Evolutionary conservation across 257 asterid genomes (phyloP).

Genomic region (Solanum peruvianum): DNA sequence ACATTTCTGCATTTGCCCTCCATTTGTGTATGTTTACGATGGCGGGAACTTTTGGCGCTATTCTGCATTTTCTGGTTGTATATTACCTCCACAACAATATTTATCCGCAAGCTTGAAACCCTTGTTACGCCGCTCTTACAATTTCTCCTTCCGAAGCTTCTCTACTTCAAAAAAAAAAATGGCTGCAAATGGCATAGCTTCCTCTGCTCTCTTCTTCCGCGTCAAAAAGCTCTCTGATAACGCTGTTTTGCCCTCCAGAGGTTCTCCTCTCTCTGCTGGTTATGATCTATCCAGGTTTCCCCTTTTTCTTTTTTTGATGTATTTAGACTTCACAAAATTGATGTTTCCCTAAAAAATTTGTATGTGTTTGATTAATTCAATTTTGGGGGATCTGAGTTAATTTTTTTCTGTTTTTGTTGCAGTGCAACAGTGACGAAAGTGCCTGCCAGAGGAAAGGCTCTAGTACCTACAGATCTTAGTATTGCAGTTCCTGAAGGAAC

Average conservation of each 20-base stretch:
- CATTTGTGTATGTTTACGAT: not conserved
- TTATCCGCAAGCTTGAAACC: not conserved
- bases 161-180: not conserved
- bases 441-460: constrained; percentile 72
- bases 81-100: not conserved
- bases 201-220: constrained; percentile 10
- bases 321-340: not conserved
- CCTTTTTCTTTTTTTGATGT: not conserved
- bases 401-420: not conserved
- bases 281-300: constrained; percentile 31
- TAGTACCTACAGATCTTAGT: constrained; percentile 76
- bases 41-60: constrained; percentile 52
- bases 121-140: not conserved
- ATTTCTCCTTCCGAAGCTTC: not conserved
- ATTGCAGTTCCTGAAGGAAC: constrained; percentile 75
- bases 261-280: constrained; percentile 28
- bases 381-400: not conserved
- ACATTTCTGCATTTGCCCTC: too few relatives aligned
- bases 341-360: not conserved
- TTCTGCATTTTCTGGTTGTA: not conserved
- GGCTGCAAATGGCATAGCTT: not conserved
- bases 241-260: constrained; percentile 26
- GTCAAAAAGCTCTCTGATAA: constrained; percentile 34
- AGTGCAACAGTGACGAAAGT: constrained; percentile 59
- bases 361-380: not conserved